Evolutionary conservation across 371 early-diverging fungal species (phyloP), one percentile per base, ranked within the genome.

Genomic region (Apophysomyces trapeziformis): DNA sequence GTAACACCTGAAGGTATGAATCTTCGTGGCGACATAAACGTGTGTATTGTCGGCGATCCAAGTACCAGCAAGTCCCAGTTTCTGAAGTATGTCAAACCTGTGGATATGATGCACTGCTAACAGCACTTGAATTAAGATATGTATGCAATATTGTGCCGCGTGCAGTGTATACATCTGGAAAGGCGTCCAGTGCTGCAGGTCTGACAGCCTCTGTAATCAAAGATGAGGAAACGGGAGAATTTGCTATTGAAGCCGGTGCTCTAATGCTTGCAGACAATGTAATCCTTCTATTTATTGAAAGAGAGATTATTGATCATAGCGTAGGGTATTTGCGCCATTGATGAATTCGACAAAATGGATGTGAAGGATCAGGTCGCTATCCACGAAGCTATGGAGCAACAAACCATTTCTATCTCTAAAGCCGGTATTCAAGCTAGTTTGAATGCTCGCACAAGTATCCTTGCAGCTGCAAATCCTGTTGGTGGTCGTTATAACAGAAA

Each of bases 301-400:
- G 14, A 39, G 36, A 13, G 9, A 16, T 57, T 7, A 16, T 8
- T 50, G 57, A 44, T 47, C 16, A 36, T 41, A 54, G n/a, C 41
- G 36, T 74, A 93, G 92, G 99, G 99, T 59, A 95, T 99, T 60
- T 99, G 99, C 82, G 96, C 96, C 67, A 99, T 99, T 70, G 99
- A 99, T 79, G 99, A 99, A 80, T 99, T 99, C 78, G 99, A 99
- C 79, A 99, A 99, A 84, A 99, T 99, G 99, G 97, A 99, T 68
- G 75, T 95, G 38, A 85, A 85, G 67, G 99, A 99, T 84, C 99
- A 98, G 80, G 99, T 99, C n/a, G 96, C 99, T 54, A 99, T 99
- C 80, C 99, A 99, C 89, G 99, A 99, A 86, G 99, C 99, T 14
- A 99, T 99, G 99, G 99, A 99, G 80, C 99, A 99, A 82, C 99